Conservation (phyloP, 805 yeast genomes). For the Candida caryicola region DNA sequence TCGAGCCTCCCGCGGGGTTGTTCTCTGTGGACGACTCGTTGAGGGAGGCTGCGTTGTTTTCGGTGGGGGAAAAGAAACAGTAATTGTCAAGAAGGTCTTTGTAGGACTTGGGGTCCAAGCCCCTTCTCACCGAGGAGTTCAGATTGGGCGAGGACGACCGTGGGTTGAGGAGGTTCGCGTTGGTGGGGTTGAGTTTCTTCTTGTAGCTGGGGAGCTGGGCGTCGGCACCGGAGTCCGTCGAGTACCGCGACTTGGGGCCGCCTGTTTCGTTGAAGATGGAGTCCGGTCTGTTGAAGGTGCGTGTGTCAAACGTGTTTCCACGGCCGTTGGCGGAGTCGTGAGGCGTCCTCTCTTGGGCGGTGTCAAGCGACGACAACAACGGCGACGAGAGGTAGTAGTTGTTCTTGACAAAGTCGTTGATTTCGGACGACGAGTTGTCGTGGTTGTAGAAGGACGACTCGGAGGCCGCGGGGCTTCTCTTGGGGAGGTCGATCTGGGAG, state of each 20-base stretch:
- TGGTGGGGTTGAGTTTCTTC: slow-evolving; percentile 2
- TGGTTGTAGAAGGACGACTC: slow-evolving; percentile 6
- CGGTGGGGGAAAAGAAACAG: slow-evolving; percentile 50
- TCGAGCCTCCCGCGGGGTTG: not conserved
- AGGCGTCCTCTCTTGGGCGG: not conserved
- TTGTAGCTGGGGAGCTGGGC: slow-evolving; percentile 2
- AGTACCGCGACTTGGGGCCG: too few species aligned
- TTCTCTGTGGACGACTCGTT: slow-evolving; percentile 1
- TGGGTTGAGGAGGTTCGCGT: not conserved
- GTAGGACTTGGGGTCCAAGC: slow-evolving; percentile 49
- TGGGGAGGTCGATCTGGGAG: slow-evolving; percentile 13
- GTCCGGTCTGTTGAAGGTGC: not conserved
- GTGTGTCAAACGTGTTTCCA: not conserved
- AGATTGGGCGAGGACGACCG: not conserved
- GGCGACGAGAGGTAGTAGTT: slow-evolving; percentile 38
- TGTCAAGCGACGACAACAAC: slow-evolving; percentile 21
- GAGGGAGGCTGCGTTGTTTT: slow-evolving; percentile 13
- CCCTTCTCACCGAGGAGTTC: not conserved
- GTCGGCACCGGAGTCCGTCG: not conserved
- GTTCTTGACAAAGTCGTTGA: slow-evolving; percentile 31
- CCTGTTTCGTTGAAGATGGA: not conserved
- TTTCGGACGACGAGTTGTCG: slow-evolving; percentile 13
- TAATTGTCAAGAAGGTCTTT: slow-evolving; percentile 56
- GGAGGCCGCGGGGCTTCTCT: slow-evolving; percentile 6
- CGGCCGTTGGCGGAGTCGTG: too few species aligned